phyloP scores from a whole-genome alignment of 257 asterid genomes.

The Gardenia jasminoides region DNA sequence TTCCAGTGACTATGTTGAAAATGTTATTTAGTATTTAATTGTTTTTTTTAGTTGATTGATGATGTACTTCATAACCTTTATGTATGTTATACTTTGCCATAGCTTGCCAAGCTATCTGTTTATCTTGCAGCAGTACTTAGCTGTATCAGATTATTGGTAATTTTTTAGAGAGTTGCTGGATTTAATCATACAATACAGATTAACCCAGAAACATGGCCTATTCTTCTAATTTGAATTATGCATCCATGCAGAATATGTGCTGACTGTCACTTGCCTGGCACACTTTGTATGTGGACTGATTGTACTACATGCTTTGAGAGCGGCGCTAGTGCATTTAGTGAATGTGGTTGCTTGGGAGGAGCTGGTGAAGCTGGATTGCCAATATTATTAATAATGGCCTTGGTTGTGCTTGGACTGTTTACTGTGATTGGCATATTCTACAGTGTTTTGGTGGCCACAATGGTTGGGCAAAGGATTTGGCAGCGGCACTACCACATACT shows the following conservation, averaged over 20 bases:
- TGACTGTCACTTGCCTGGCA: conserved; percentile 96
- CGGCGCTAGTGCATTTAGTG: conserved; percentile 77
- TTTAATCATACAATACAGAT: not conserved
- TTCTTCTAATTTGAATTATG: not conserved
- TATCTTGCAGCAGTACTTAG: not conserved
- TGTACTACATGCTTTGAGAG: conserved; percentile 94
- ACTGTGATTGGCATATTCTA: conserved; percentile 90
- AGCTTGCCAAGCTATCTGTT: not conserved
- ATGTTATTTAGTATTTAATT: too few species aligned
- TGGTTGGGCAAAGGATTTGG: conserved; percentile 98
- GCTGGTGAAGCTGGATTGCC: conserved; percentile 99
- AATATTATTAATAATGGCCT: conserved; percentile 61
- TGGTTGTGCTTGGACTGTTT: conserved; percentile 78
- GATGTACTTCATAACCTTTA: not conserved
- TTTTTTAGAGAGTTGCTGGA: conserved; percentile 12
- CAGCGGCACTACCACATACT: conserved; percentile 96
- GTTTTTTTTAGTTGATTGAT: not conserved
- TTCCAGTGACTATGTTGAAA: not conserved
- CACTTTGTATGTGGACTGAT: conserved; percentile 98
- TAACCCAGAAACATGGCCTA: not conserved
- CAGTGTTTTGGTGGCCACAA: conserved; percentile 84
- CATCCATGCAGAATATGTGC: conserved; percentile 74
- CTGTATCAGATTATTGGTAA: not conserved
- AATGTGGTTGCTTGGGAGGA: conserved; percentile 94
- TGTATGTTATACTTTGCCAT: not conserved